Base-by-base conservation (phyloP, 106 monocot species). In the Acorus gramineus region DNA sequence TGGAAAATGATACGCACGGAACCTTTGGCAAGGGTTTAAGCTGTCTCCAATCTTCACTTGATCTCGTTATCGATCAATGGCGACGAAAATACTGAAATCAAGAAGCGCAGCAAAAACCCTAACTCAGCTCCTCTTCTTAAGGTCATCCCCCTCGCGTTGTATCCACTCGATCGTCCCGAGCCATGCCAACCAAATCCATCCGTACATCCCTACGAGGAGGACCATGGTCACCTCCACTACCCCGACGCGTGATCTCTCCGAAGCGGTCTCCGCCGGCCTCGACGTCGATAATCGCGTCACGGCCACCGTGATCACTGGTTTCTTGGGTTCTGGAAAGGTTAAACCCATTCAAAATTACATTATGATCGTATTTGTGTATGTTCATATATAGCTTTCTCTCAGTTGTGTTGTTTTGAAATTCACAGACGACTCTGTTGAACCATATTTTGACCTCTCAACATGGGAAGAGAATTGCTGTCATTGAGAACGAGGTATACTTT, bases 261-360 rank as follows among this genome's bases (percentile, higher is more conserved):
- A 85, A 4, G 67, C 80, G 7, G 57, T 57, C 49, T 57, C 72
- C 47, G 70, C 77, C 42, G 53, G 65, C 11, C 72, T 86, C 47
- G 71, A 63, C 65, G 14, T 75, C 7, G 89, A 93, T 44, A 66
- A 62, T 52, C 78, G 93, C 52, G 86, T 93, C n/a, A 86, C 93
- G 3, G 86, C 89, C 65, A 93, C 93, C 47, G 83, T 93, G 6
- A 86, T 93, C 69, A 93, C 93, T 28, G 92, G 92, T 2, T 92
- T 92, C 71, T 85, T 92, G 8, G 92, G 92, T 50, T 84, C 92
- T 5, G 93, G 89, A 70, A 93, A 93, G 89, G 93, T 93, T 8
- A 1, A 11, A 11, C 10, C 14, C 48, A 45, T 56, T 13, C 52
- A 44, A 51, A 4, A n/a, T 10, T 59, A n/a, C 4, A 5, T 51